Conservation (phyloP, 345 rosid genomes). For the Acer negundo region DNA sequence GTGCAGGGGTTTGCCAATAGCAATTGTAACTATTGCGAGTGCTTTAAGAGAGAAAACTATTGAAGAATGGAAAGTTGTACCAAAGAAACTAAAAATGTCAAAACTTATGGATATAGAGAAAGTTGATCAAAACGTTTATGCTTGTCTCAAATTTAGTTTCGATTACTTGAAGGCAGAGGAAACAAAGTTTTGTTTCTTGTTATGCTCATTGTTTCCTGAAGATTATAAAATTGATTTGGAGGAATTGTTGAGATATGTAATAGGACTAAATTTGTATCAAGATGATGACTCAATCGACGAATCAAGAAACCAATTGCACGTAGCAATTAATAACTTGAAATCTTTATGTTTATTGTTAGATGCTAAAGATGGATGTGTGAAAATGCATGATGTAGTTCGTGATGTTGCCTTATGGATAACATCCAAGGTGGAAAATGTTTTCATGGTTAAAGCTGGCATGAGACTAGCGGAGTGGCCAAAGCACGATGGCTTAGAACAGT, state of each 20-base stretch:
- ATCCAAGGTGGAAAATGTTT: neutral
- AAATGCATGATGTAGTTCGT: constrained; percentile 15
- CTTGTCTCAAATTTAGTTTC: neutral
- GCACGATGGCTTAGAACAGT: neutral
- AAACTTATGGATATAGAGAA: neutral
- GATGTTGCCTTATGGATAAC: neutral
- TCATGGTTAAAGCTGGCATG: neutral
- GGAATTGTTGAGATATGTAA: neutral
- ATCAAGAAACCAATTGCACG: neutral
- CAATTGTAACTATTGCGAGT: neutral
- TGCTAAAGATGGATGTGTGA: neutral
- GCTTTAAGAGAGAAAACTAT: neutral
- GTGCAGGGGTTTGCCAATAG: constrained; percentile 5
- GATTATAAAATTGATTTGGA: neutral
- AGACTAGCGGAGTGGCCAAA: constrained; percentile 16
- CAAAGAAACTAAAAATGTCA: constrained; percentile 4
- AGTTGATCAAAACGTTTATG: neutral
- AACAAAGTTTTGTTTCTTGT: neutral
- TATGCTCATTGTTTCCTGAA: neutral
- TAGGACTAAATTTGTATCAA: neutral
- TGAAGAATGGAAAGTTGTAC: neutral
- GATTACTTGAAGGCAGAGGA: neutral
- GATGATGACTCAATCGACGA: neutral
- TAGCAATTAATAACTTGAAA: neutral
- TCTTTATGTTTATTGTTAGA: neutral